Evolutionary conservation across 768 basidiomycete species (phyloP).

Genomic region (Macrolepiota albuminosa): DNA sequence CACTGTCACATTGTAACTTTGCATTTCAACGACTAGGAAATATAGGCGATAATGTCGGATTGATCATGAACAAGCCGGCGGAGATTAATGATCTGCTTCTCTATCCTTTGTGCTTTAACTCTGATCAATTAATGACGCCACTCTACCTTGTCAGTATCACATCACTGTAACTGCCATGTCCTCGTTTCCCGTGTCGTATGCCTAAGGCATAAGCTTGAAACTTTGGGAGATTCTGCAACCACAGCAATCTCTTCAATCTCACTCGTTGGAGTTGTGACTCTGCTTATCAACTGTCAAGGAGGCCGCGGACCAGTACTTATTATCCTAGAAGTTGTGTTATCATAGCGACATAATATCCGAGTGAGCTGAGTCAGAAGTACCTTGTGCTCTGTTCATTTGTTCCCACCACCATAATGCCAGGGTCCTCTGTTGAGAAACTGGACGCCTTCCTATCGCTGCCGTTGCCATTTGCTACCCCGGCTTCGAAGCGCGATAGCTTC

Average conservation of each 20-base stretch:
- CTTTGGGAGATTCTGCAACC: background rate
- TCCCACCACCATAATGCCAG: conserved; percentile 8
- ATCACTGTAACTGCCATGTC: background rate
- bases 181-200: background rate
- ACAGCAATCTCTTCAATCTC: background rate
- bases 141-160: background rate
- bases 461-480: background rate
- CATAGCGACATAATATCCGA: background rate
- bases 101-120: background rate
- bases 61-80: background rate
- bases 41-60: conserved; percentile 8
- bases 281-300: background rate
- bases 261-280: background rate
- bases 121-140: background rate
- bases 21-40: background rate
- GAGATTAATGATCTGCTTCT: background rate
- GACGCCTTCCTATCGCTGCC: conserved; percentile 1
- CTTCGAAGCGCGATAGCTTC: background rate
- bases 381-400: background rate
- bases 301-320: background rate
- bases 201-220: background rate
- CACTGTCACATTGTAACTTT: background rate
- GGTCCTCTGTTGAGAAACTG: conserved; percentile 1
- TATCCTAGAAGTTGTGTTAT: background rate
- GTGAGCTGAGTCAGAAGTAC: background rate